Conservation (phyloP, 2,329 filamentous ascomycete genomes). For the Exophiala dermatitidis region DNA sequence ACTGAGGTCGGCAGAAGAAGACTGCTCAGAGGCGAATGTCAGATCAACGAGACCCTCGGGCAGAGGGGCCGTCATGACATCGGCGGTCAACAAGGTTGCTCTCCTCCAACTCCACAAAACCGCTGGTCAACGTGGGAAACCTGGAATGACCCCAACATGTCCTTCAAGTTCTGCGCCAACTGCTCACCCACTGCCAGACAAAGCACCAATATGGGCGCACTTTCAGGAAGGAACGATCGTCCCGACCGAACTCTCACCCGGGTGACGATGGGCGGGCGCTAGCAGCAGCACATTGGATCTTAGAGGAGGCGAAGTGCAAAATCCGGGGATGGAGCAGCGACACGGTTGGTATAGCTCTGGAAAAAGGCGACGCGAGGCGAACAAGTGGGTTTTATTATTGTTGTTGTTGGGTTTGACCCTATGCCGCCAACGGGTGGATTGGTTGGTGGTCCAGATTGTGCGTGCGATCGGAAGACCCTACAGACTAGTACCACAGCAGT, state of each 20-base stretch:
- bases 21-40: conserved; percentile 10
- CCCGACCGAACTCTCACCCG: no score
- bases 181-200: background rate
- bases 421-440: background rate
- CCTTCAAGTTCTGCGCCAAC: conserved; percentile 3
- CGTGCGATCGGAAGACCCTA: background rate
- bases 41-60: conserved; percentile 19
- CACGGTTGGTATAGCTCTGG: background rate
- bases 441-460: background rate
- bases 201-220: background rate
- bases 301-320: background rate
- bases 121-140: conserved; percentile 7
- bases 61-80: conserved; percentile 23
- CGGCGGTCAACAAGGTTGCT: conserved; percentile 6
- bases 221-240: background rate
- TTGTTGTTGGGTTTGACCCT: background rate
- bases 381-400: background rate
- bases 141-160: conserved; percentile 13
- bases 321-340: background rate
- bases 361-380: background rate
- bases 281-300: background rate
- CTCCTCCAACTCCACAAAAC: conserved; percentile 14
- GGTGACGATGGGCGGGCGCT: background rate
- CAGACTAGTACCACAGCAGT: no score
- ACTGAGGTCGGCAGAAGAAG: conserved; percentile 5